These are phyloP conservation scores for Rhodotorula sp. DNA, from an alignment of 1,284 basidiomycete genomes.

Conservation along the genomic window DNA sequence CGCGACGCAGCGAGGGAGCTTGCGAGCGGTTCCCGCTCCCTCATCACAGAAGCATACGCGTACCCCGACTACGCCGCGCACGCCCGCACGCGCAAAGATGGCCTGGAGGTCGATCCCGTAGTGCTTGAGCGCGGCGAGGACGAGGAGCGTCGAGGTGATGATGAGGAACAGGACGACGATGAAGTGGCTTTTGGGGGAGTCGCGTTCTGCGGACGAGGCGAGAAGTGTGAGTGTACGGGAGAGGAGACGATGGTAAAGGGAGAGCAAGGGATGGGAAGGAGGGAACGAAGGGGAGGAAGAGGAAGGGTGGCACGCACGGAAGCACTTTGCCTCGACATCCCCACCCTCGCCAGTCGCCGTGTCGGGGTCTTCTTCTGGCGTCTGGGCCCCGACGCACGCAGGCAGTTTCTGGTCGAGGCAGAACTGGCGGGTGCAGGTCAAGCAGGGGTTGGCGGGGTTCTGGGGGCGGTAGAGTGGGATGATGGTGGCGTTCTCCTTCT, in stretches of 20 bases:
- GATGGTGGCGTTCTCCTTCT: slow-evolving; percentile 87
- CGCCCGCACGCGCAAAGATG: slow-evolving; percentile 13
- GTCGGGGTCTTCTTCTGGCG: slow-evolving; percentile 79
- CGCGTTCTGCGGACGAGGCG: slow-evolving; percentile 60
- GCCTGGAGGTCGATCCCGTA: slow-evolving; percentile 36
- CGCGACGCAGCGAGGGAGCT: too few relatives aligned
- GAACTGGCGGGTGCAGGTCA: slow-evolving; percentile 85
- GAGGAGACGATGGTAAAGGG: not conserved
- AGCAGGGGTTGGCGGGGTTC: slow-evolving; percentile 81
- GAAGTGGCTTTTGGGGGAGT: slow-evolving; percentile 86
- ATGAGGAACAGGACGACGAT: slow-evolving; percentile 86
- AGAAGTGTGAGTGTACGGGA: not conserved
- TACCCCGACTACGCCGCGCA: slow-evolving; percentile 12
- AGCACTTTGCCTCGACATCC: slow-evolving; percentile 91
- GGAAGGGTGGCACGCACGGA: slow-evolving; percentile 65
- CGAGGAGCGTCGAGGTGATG: slow-evolving; percentile 76
- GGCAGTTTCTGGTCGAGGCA: slow-evolving; percentile 87
- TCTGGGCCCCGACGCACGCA: slow-evolving; percentile 78
- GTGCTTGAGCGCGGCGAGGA: slow-evolving; percentile 71
- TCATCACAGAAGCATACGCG: too few relatives aligned
- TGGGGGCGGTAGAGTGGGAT: slow-evolving; percentile 77
- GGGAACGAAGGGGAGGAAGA: not conserved
- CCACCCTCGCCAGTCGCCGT: slow-evolving; percentile 94
- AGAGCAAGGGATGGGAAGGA: not conserved
- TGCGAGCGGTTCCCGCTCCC: too few relatives aligned